Percentiles rank a stretch among this genome's conserved stretches.
Evolutionary conservation across 305 asterid genomes (phyloP).

Genomic region (Ruellia speciosa): DNA sequence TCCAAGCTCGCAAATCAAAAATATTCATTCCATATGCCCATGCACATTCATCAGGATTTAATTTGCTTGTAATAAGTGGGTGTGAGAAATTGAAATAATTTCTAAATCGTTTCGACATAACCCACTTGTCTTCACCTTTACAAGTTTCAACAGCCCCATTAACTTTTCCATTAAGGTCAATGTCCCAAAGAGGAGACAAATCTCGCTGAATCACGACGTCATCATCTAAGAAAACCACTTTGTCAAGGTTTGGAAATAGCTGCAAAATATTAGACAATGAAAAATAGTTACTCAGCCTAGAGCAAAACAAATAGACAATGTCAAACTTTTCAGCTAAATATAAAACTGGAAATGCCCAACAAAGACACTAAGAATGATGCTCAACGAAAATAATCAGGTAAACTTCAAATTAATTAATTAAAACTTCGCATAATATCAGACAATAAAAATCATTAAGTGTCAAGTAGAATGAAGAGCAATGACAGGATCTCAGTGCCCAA

Average conservation of each 20-base stretch:
- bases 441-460: too few relatives aligned
- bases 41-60: slow-evolving; percentile 69
- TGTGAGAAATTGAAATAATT: slow-evolving; percentile 70
- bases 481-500: too few relatives aligned
- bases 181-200: slow-evolving; percentile 58
- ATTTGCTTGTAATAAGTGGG: slow-evolving; percentile 46
- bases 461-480: too few relatives aligned
- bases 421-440: too few relatives aligned
- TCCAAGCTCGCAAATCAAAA: slow-evolving; percentile 57
- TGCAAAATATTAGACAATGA: slow-evolving; percentile 27
- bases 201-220: slow-evolving; percentile 64
- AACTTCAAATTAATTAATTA: not conserved
- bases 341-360: too few relatives aligned
- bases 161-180: slow-evolving; percentile 53
- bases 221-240: slow-evolving; percentile 70
- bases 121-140: slow-evolving; percentile 72
- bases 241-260: slow-evolving; percentile 66
- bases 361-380: too few relatives aligned
- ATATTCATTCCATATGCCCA: slow-evolving; percentile 87
- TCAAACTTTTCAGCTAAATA: too few relatives aligned
- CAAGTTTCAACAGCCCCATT: slow-evolving; percentile 78
- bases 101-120: slow-evolving; percentile 64
- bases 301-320: too few relatives aligned
- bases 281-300: slow-evolving; percentile 14
- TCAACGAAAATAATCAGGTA: too few relatives aligned